Evolutionary conservation across 768 basidiomycete genomes (phyloP).

Genomic region (Mrakia frigida): DNA sequence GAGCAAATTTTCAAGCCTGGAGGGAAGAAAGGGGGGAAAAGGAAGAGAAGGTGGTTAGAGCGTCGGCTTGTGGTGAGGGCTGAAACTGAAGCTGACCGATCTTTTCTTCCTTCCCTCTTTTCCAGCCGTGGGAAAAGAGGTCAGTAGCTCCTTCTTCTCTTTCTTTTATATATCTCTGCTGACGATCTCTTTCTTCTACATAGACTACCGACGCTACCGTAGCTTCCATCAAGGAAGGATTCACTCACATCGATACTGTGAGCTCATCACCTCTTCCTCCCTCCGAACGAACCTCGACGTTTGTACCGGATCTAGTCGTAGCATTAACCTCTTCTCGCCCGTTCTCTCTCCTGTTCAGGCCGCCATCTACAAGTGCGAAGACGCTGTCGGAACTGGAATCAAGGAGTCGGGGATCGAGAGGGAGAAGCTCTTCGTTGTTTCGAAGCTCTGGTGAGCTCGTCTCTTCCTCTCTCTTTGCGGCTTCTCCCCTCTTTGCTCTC

Average conservation of each 20-base stretch:
- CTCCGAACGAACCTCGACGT: no score
- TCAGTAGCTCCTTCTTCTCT: no score
- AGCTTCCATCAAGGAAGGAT: conserved; percentile 5
- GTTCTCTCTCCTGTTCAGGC: neutral
- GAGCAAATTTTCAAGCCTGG: no score
- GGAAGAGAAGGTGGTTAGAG: no score
- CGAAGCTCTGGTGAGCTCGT: conserved; percentile 26
- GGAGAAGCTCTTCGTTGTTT: conserved; percentile 36
- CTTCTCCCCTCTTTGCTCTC: no score
- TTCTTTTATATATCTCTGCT: no score
- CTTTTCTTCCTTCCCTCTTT: neutral
- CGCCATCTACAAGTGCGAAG: conserved; percentile 21
- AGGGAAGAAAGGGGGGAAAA: no score
- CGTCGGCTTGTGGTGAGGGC: neutral
- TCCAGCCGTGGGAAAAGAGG: neutral
- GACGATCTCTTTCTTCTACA: no score
- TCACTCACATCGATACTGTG: conserved; percentile 18
- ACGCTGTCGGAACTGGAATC: conserved; percentile 38
- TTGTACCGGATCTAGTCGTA: no score
- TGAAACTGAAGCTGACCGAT: neutral
- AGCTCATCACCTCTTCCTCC: no score
- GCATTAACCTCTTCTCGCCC: no score
- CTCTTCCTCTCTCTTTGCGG: no score
- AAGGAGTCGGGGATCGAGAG: conserved; percentile 35
- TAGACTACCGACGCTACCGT: neutral